These are phyloP conservation scores for Solanum chilense DNA, from an alignment of 257 asterid genomes.

Conservation along the genomic window DNA sequence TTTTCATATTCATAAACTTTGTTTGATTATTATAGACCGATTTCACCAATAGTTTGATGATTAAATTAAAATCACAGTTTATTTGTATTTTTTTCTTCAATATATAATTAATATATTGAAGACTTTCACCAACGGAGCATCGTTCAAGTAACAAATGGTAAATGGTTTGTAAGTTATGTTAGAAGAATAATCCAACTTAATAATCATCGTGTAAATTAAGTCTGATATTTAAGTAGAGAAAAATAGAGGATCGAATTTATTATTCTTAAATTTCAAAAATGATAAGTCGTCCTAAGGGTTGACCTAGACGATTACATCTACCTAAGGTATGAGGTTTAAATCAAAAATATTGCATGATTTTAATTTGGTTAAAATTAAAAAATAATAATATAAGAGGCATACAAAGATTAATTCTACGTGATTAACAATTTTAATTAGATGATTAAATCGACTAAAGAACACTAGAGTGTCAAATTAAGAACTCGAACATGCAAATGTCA, in stretches of 20 bases:
- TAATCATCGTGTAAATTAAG: neutral
- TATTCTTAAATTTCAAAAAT: neutral
- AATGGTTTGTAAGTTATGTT: neutral
- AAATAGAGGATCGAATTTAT: rapidly evolving
- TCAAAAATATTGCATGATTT: neutral
- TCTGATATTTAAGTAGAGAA: neutral
- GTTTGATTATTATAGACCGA: neutral
- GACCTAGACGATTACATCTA: neutral
- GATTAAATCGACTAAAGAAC: neutral
- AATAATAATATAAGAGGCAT: neutral
- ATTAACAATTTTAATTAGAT: neutral
- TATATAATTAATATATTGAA: neutral
- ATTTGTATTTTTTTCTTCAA: neutral
- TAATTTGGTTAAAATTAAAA: neutral
- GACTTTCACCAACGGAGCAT: neutral
- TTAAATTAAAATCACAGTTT: neutral
- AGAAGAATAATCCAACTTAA: neutral
- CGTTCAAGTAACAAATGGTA: neutral
- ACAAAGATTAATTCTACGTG: neutral
- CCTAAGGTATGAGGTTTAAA: neutral
- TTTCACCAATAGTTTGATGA: neutral
- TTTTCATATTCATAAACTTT: neutral
- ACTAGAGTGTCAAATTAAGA: neutral
- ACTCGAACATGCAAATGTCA: neutral
- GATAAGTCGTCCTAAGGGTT: neutral